Percentiles rank a stretch among this genome's conserved stretches.
These are phyloP conservation scores for Magnolia officinalis DNA, from an alignment of 164 flowering plant genomes.

Conservation along the genomic window DNA sequence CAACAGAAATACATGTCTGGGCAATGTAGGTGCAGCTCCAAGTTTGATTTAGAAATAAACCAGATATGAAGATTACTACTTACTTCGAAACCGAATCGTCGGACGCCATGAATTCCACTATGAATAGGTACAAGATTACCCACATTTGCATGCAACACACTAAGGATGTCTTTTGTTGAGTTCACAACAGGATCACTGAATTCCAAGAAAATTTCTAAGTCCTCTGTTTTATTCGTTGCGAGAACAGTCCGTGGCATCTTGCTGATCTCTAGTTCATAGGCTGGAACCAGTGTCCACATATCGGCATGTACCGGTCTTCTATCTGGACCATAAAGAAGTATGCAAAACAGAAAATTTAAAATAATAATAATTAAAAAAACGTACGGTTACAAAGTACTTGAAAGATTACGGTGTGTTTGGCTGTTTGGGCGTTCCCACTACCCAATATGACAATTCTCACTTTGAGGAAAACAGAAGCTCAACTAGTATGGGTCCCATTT, in stretches of 20 bases:
- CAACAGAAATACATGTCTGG: background rate
- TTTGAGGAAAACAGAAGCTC: too few species aligned
- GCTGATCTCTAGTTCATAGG: slow-evolving; percentile 39
- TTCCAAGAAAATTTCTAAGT: slow-evolving; percentile 48
- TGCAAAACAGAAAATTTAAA: background rate
- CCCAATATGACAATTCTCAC: background rate
- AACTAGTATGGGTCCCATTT: too few species aligned
- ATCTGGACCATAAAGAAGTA: slow-evolving; percentile 27
- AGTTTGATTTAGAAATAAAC: background rate
- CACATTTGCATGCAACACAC: slow-evolving; percentile 30
- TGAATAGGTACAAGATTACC: slow-evolving; percentile 30
- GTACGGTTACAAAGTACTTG: background rate
- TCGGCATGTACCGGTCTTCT: slow-evolving; percentile 54
- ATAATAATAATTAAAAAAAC: too few species aligned
- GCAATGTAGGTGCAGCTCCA: background rate
- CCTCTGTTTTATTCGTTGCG: slow-evolving; percentile 48
- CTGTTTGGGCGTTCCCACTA: background rate
- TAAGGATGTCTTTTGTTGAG: slow-evolving; percentile 41
- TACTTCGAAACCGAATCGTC: slow-evolving; percentile 46
- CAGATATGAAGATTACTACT: slow-evolving; percentile 7
- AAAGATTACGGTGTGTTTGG: background rate
- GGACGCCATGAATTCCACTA: slow-evolving; percentile 29
- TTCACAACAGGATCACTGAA: slow-evolving; percentile 44
- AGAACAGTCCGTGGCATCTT: slow-evolving; percentile 46
- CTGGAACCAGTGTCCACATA: slow-evolving; percentile 52